Evolutionary conservation across 176 grass and related monocot genomes (phyloP).

Genomic region (Lolium rigidum): DNA sequence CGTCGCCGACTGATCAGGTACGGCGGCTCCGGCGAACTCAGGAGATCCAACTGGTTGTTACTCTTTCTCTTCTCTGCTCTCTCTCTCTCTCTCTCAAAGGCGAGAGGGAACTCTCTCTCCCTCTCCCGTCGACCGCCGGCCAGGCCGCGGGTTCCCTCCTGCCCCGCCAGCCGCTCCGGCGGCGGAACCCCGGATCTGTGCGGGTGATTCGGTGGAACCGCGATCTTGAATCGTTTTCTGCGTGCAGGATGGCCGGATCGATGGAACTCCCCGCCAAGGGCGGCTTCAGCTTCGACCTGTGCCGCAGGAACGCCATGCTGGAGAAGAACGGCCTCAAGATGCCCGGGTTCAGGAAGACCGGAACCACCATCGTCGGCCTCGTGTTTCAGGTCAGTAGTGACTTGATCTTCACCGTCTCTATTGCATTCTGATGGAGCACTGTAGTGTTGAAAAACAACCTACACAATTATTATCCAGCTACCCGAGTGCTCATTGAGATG

Average conservation of each 20-base stretch:
- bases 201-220: neutral
- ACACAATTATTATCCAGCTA: neutral
- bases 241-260: constrained; percentile 65
- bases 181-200: neutral
- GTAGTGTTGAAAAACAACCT: neutral
- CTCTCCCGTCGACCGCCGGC: neutral
- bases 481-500: neutral
- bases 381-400: constrained; percentile 63
- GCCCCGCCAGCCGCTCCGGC: neutral
- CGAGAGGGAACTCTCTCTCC: neutral
- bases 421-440: neutral
- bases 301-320: constrained; percentile 74
- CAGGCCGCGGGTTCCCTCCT: neutral
- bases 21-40: neutral
- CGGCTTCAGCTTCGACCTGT: constrained; percentile 84
- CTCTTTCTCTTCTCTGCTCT: neutral
- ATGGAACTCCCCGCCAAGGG: constrained; percentile 76
- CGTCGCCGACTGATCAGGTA: constrained; percentile 35
- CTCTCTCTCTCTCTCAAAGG: too few relatives aligned
- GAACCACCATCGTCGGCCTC: constrained; percentile 93
- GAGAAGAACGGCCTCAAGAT: constrained; percentile 63
- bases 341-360: constrained; percentile 80
- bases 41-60: neutral
- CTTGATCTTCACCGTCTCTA: neutral
- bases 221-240: constrained; percentile 6